These are phyloP conservation scores for Lithohypha guttulata DNA, from an alignment of 2,329 filamentous ascomycete genomes.

Conservation along the genomic window DNA sequence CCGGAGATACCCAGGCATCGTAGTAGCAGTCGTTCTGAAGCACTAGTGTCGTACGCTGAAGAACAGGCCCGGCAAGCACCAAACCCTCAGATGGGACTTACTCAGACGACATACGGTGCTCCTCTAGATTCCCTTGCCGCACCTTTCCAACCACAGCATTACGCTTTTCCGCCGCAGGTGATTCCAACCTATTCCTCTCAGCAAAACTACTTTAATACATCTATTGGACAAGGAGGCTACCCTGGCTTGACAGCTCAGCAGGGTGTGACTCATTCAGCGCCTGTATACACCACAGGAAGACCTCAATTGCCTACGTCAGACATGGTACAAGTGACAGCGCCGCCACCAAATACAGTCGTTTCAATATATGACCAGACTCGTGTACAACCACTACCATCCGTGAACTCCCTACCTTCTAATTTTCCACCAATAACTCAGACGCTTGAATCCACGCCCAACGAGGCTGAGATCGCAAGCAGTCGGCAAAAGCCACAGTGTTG, in stretches of 20 bases:
- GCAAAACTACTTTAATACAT: slow-evolving; percentile 4
- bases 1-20: slow-evolving; percentile 12
- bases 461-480: slow-evolving; percentile 25
- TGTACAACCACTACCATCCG: slow-evolving; percentile 13
- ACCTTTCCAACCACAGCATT: not conserved
- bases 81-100: not conserved
- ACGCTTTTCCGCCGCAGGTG: not conserved
- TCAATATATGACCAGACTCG: slow-evolving; percentile 7
- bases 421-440: slow-evolving; percentile 14
- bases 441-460: slow-evolving; percentile 17
- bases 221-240: slow-evolving; percentile 1
- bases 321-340: not conserved
- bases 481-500: slow-evolving; percentile 92
- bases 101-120: not conserved
- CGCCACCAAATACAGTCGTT: not conserved
- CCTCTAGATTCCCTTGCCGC: not conserved
- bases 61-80: slow-evolving; percentile 11
- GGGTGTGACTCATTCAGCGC: not conserved
- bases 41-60: slow-evolving; percentile 17
- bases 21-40: slow-evolving; percentile 19
- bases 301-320: not conserved
- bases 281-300: not conserved
- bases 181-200: slow-evolving; percentile 5
- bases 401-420: slow-evolving; percentile 12
- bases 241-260: not conserved